These are phyloP conservation scores for Nyssa sinensis DNA, from an alignment of 148 eudicot genomes.

Conservation along the genomic window DNA sequence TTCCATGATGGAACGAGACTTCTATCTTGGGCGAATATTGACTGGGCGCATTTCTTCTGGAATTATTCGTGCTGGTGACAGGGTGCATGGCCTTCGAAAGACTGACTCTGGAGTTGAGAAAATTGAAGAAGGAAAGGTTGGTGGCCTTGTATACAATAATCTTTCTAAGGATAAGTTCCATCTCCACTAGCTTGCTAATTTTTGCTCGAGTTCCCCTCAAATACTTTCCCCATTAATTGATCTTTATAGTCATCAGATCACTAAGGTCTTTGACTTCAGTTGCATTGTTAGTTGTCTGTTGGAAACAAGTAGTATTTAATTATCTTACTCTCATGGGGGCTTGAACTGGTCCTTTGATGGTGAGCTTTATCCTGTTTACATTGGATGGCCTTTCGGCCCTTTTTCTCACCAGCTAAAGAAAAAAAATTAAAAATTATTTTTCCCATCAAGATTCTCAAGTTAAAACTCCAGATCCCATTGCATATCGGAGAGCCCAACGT, in stretches of 20 bases:
- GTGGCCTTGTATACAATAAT: background rate
- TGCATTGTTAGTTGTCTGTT: background rate
- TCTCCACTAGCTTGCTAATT: background rate
- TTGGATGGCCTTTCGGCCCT: background rate
- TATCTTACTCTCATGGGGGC: background rate
- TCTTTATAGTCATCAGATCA: background rate
- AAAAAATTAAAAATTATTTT: no score
- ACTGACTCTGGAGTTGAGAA: slow-evolving; percentile 67
- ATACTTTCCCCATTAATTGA: background rate
- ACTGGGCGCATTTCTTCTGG: slow-evolving; percentile 88
- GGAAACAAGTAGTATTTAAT: background rate
- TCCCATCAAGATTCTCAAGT: background rate
- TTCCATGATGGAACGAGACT: slow-evolving; percentile 97
- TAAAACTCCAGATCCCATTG: background rate
- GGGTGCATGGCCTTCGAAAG: slow-evolving; percentile 76
- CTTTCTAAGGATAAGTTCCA: background rate
- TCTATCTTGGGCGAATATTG: slow-evolving; percentile 85
- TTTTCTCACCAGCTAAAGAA: background rate
- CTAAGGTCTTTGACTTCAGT: background rate
- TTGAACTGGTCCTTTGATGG: background rate
- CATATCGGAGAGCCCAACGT: background rate
- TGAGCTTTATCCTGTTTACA: background rate
- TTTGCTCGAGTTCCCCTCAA: background rate
- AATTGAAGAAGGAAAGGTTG: slow-evolving; percentile 97
- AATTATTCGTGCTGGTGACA: slow-evolving; percentile 76